A percentile compares a stretch with the other conserved stretches of the same genome.
phyloP scores from a whole-genome alignment of 495 filamentous ascomycete species.

The Bacidia rubella region DNA sequence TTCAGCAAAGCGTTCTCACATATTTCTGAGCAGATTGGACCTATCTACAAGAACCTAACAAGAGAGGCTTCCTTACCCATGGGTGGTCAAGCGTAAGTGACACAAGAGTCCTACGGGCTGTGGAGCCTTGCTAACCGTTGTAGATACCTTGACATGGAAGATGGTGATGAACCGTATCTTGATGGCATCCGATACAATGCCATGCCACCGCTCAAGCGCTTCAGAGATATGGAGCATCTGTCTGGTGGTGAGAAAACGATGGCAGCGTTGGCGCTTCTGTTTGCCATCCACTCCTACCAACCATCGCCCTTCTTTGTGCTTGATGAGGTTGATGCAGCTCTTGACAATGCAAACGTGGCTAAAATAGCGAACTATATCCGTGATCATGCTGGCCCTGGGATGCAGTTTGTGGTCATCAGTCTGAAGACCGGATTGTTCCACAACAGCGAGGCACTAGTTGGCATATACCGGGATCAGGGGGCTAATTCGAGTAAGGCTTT shows the following conservation, averaged over 20 bases:
- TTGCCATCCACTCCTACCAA: conserved; percentile 91
- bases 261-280: conserved; percentile 87
- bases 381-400: conserved; percentile 85
- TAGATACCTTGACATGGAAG: conserved; percentile 80
- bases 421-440: conserved; percentile 92
- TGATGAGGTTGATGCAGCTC: conserved; percentile 93
- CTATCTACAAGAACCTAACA: conserved; percentile 91
- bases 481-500: conserved; percentile 78
- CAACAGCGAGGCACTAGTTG: conserved; percentile 82
- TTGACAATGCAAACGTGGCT: conserved; percentile 91
- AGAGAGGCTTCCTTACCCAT: conserved; percentile 70
- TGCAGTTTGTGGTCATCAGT: conserved; percentile 98
- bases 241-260: conserved; percentile 98
- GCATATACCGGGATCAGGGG: conserved; percentile 87
- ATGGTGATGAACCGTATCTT: conserved; percentile 81
- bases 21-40: conserved; percentile 85
- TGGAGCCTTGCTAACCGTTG: not conserved
- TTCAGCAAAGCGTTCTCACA: conserved; percentile 93
- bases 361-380: conserved; percentile 92
- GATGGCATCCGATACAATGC: conserved; percentile 95
- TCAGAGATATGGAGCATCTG: conserved; percentile 97
- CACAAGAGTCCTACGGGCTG: not conserved
- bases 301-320: conserved; percentile 95
- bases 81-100: conserved; percentile 71
- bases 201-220: conserved; percentile 96